phyloP scores from a whole-genome alignment of 257 asterid genomes.

The Buddleja alternifolia region DNA sequence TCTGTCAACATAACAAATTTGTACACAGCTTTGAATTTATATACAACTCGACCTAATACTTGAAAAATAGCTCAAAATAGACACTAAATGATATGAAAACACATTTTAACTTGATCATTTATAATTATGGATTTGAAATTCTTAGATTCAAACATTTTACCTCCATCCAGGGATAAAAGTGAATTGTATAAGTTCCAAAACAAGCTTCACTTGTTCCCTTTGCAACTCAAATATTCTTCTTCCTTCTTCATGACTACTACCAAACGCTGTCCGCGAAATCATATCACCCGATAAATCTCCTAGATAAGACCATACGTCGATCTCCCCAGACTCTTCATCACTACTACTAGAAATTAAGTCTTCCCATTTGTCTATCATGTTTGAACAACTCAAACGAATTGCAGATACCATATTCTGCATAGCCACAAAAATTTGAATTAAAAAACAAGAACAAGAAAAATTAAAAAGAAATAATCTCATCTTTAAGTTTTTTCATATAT shows the following conservation, averaged over 20 bases:
- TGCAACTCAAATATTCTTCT: conserved; percentile 34
- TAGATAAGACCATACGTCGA: conserved; percentile 36
- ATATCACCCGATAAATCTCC: conserved; percentile 29
- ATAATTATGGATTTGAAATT: too few relatives aligned
- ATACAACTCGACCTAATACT: too few relatives aligned
- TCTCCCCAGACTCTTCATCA: neutral
- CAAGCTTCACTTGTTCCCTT: conserved; percentile 19
- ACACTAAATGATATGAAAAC: too few relatives aligned
- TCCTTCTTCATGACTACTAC: conserved; percentile 37
- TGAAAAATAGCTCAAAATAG: too few relatives aligned
- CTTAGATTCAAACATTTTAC: conserved; percentile 18
- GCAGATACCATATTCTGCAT: conserved; percentile 31
- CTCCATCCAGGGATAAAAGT: conserved; percentile 41
- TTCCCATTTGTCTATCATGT: conserved; percentile 28
- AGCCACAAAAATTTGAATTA: too few relatives aligned
- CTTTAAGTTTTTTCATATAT: conserved; percentile 35
- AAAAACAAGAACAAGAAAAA: too few relatives aligned
- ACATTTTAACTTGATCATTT: too few relatives aligned
- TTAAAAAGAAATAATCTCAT: conserved; percentile 1
- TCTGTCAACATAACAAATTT: conserved; percentile 1
- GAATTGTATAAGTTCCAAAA: neutral
- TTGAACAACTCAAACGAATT: conserved; percentile 27
- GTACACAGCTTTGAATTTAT: neutral
- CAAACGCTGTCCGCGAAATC: conserved; percentile 38
- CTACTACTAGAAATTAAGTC: neutral